Percentiles rank a stretch among this genome's conserved stretches.
phyloP scores from a whole-genome alignment of 1,284 basidiomycete species.

The Fomitopsis pinicola region DNA sequence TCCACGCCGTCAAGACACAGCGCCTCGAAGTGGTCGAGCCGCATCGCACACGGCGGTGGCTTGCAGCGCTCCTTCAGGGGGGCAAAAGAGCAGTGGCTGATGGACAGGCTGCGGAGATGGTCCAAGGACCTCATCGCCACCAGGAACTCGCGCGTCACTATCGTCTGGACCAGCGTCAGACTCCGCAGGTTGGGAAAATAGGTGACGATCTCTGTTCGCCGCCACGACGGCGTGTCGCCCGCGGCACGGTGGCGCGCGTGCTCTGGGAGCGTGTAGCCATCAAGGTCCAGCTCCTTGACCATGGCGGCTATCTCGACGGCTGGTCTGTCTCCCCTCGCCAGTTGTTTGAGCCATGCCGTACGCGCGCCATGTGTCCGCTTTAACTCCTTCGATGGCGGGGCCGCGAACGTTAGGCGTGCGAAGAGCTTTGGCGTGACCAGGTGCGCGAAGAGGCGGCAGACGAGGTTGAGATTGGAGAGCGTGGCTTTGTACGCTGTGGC shows the following conservation, averaged over 20 bases:
- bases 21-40: neutral
- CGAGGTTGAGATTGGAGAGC: slow-evolving; percentile 31
- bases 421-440: slow-evolving; percentile 14
- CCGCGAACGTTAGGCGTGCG: slow-evolving; percentile 3
- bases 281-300: slow-evolving; percentile 6
- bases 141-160: slow-evolving; percentile 5
- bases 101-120: slow-evolving; percentile 5
- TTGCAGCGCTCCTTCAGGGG: neutral
- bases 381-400: neutral
- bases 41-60: neutral
- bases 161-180: slow-evolving; percentile 5
- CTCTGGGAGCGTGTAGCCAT: slow-evolving; percentile 1
- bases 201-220: slow-evolving; percentile 4
- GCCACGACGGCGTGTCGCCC: neutral
- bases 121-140: neutral
- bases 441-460: slow-evolving; percentile 40
- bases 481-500: slow-evolving; percentile 9
- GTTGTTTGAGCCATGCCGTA: slow-evolving; percentile 5
- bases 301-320: slow-evolving; percentile 4
- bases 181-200: slow-evolving; percentile 1
- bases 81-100: slow-evolving; percentile 8
- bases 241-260: neutral
- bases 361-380: neutral
- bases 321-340: slow-evolving; percentile 2
- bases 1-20: neutral